A percentile compares a stretch with the other conserved stretches of the same genome.
These are phyloP conservation scores for Penicillium canescens DNA, from an alignment of 495 filamentous ascomycete genomes.

Conservation along the genomic window DNA sequence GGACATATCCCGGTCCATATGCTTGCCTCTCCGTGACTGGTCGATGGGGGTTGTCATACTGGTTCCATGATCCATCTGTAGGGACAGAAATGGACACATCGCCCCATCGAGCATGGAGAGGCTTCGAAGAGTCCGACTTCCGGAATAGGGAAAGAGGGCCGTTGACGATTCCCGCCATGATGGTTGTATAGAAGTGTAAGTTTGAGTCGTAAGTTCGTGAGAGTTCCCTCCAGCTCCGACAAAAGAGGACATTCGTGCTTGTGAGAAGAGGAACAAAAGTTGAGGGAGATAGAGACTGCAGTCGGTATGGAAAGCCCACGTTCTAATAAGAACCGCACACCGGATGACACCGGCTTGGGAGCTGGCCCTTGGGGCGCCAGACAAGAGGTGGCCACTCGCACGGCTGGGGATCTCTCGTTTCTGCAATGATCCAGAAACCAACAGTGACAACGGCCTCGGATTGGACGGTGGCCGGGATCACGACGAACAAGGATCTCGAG, in stretches of 20 bases:
- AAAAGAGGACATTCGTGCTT: conserved; percentile 13
- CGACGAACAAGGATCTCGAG: conserved; percentile 16
- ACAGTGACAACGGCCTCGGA: conserved; percentile 7
- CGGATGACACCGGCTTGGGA: conserved; percentile 1
- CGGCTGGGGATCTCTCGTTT: conserved; percentile 3
- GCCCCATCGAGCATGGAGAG: conserved; percentile 42
- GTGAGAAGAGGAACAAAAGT: background rate
- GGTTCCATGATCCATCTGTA: conserved; percentile 44
- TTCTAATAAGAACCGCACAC: conserved; percentile 3
- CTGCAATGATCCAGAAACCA: conserved; percentile 11
- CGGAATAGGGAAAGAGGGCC: conserved; percentile 37
- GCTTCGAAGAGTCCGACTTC: conserved; percentile 25
- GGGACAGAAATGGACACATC: conserved; percentile 39
- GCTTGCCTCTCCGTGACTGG: conserved; percentile 13
- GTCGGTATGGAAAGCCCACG: background rate
- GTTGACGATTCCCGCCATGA: conserved; percentile 33
- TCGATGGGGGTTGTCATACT: conserved; percentile 37
- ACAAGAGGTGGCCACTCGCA: conserved; percentile 9
- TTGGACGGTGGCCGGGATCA: conserved; percentile 13
- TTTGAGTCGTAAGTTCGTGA: background rate
- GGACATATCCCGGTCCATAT: conserved; percentile 32
- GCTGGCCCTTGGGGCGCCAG: background rate
- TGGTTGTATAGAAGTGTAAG: background rate
- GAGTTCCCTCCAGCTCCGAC: background rate
- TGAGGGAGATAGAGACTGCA: background rate